Conservation (phyloP, 805 yeast species). For the Groenewaldozyma tartarivorans region DNA sequence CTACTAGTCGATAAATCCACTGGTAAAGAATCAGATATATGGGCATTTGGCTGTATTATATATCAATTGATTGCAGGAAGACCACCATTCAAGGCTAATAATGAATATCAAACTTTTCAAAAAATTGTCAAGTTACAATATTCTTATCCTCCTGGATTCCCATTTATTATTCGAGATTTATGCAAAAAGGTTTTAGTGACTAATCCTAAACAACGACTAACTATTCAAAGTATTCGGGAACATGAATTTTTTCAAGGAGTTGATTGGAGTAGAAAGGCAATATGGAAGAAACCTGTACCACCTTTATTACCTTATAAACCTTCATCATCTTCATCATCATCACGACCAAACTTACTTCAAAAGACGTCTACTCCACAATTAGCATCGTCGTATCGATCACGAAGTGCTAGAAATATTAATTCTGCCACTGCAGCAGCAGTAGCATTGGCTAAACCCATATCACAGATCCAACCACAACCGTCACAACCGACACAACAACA, state of each 20-base stretch:
- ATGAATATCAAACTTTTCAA: conserved; percentile 81
- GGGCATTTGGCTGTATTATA: conserved; percentile 90
- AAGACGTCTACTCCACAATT: not conserved
- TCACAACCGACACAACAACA: conserved; percentile 4
- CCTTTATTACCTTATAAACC: conserved; percentile 55
- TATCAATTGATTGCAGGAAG: conserved; percentile 74
- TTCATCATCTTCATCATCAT: not conserved
- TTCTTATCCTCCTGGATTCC: conserved; percentile 57
- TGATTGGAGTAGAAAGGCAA: conserved; percentile 58
- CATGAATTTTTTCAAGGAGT: conserved; percentile 65
- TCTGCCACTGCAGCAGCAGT: conserved; percentile 19
- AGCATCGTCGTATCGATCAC: not conserved
- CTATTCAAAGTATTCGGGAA: conserved; percentile 45
- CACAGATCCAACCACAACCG: conserved; percentile 5
- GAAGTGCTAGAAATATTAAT: not conserved
- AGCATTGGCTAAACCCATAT: conserved; percentile 15
- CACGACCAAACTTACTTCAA: not conserved
- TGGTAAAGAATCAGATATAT: conserved; percentile 77
- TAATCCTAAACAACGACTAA: conserved; percentile 61
- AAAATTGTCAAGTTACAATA: conserved; percentile 74
- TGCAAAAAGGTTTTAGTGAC: conserved; percentile 55
- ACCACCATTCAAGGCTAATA: conserved; percentile 84
- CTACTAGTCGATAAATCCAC: conserved; percentile 66
- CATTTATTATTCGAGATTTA: conserved; percentile 55
- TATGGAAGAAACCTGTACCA: conserved; percentile 68